Evolutionary conservation across 169 alveolate genomes (phyloP).

Genomic region (Plasmodium chabaudi): DNA sequence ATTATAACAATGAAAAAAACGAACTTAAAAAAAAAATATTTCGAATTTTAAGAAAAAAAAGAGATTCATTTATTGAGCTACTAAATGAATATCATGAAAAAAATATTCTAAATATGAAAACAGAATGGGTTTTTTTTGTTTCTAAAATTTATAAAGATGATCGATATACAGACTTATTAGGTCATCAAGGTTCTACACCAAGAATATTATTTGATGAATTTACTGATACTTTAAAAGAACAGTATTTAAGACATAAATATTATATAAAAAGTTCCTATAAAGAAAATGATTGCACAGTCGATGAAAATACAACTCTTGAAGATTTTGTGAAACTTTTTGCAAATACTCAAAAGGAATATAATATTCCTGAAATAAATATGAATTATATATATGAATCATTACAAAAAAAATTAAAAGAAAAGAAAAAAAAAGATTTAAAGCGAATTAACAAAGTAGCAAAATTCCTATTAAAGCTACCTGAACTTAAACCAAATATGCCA

Average conservation of each 20-base stretch:
- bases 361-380: constrained; percentile 58
- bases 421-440: constrained; percentile 39
- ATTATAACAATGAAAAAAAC: constrained; percentile 70
- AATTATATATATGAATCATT: constrained; percentile 58
- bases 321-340: constrained; percentile 33
- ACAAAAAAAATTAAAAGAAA: constrained; percentile 65
- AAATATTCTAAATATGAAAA: constrained; percentile 60
- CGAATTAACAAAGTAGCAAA: constrained; percentile 72
- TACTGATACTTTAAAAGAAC: constrained; percentile 68
- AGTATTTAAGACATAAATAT: constrained; percentile 70
- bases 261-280: constrained; percentile 40
- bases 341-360: constrained; percentile 47
- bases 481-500: constrained; percentile 66
- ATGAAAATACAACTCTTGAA: constrained; percentile 72
- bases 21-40: constrained; percentile 78
- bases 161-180: constrained; percentile 75
- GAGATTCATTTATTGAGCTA: constrained; percentile 83
- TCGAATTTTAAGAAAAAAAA: constrained; percentile 83
- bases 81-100: constrained; percentile 79
- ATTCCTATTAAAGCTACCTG: constrained; percentile 42
- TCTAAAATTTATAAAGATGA: constrained; percentile 74
- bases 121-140: constrained; percentile 73
- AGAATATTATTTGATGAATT: constrained; percentile 78
- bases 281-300: constrained; percentile 37
- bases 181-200: constrained; percentile 80